Conservation (phyloP, 1,284 basidiomycete genomes). For the Rhizoctonia solani region DNA sequence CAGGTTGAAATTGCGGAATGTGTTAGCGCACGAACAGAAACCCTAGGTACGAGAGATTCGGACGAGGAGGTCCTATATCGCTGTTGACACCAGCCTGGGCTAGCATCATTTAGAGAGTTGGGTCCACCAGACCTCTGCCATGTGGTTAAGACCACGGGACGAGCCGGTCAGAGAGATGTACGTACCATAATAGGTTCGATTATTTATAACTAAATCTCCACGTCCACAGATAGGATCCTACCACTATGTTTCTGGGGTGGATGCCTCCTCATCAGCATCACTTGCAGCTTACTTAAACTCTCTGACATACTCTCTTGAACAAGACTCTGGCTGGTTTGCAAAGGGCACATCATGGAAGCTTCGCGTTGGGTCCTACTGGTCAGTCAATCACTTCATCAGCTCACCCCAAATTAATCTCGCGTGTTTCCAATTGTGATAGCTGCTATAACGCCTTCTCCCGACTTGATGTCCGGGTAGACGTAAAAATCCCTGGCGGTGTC, state of each 20-base stretch:
- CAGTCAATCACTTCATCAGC: constrained; percentile 44
- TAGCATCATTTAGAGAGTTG: constrained; percentile 93
- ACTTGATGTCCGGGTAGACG: constrained; percentile 95
- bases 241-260: constrained; percentile 94
- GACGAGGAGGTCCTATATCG: not conserved
- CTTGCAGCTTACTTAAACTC: constrained; percentile 98
- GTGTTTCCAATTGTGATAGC: constrained; percentile 52
- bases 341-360: constrained; percentile 90
- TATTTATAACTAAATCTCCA: too few species aligned
- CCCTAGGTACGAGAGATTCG: constrained; percentile 66
- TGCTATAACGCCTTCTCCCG: constrained; percentile 99
- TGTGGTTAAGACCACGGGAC: constrained; percentile 89
- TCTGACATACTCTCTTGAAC: constrained; percentile 92
- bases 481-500: constrained; percentile 97
- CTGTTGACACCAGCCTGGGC: not conserved
- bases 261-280: constrained; percentile 95
- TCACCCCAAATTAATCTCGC: not conserved
- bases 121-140: constrained; percentile 97
- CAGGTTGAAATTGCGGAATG: constrained; percentile 92
- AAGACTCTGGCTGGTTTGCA: constrained; percentile 90
- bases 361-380: constrained; percentile 93
- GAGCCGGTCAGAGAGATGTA: constrained; percentile 83
- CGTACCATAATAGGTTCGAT: constrained; percentile 49
- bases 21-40: constrained; percentile 88
- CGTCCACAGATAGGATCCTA: constrained; percentile 81